phyloP scores from a whole-genome alignment of 1,139 yeast species.

The Arxiozyma slooffiae region DNA sequence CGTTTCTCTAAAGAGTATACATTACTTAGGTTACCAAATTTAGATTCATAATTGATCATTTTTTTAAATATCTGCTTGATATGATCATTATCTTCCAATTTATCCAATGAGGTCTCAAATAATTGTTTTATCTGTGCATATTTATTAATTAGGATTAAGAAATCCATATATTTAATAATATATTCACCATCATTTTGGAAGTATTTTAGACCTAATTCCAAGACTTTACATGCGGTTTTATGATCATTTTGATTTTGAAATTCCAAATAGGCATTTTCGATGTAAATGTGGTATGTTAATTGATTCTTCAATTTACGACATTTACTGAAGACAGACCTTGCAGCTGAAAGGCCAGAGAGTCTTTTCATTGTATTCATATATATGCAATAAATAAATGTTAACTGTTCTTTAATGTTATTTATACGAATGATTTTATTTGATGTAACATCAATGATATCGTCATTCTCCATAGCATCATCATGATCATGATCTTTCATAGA shows the following conservation, averaged over 20 bases:
- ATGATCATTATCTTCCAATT: conserved; percentile 30
- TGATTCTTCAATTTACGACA: conserved; percentile 41
- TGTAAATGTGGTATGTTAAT: conserved; percentile 65
- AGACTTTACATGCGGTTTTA: conserved; percentile 65
- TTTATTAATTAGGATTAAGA: conserved; percentile 62
- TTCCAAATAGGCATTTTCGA: conserved; percentile 78
- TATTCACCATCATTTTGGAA: conserved; percentile 50
- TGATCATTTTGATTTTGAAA: conserved; percentile 49
- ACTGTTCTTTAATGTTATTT: conserved; percentile 15
- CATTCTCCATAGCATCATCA: neutral
- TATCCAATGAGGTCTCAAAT: conserved; percentile 56
- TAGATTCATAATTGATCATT: conserved; percentile 45
- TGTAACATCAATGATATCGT: neutral
- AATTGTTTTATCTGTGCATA: conserved; percentile 74
- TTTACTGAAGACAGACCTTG: conserved; percentile 56
- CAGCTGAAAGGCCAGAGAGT: conserved; percentile 58
- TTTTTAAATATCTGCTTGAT: conserved; percentile 39
- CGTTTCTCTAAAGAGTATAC: conserved; percentile 58
- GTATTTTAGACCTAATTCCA: conserved; percentile 67
- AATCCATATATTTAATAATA: conserved; percentile 61
- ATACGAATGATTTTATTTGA: conserved; percentile 4
- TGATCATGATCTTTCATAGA: conserved; percentile 20
- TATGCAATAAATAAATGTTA: conserved; percentile 37
- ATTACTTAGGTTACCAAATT: conserved; percentile 59
- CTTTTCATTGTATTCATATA: conserved; percentile 55